Conservation (phyloP, 2,329 filamentous ascomycete genomes). For the Cadophora gregata region DNA sequence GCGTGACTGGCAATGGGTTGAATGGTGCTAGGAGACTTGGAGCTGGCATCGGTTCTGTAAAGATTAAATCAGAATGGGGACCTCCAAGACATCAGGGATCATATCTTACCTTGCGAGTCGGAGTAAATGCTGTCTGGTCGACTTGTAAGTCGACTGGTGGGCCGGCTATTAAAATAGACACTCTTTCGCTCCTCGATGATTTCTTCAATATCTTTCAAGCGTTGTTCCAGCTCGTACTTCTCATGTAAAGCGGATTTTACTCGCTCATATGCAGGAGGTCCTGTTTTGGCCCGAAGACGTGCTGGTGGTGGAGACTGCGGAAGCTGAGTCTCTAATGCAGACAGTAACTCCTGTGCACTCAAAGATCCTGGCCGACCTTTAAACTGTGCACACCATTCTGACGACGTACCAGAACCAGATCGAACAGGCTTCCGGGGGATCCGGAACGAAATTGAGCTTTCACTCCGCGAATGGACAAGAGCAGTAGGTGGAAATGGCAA, state of each 20-base stretch:
- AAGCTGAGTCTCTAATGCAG: constrained; percentile 36
- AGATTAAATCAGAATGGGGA: not conserved
- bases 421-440: constrained; percentile 43
- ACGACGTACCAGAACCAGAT: constrained; percentile 38
- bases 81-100: not conserved
- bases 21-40: constrained; percentile 44
- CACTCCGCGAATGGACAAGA: constrained; percentile 39
- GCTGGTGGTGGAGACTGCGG: constrained; percentile 38
- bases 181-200: constrained; percentile 64
- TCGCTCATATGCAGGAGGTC: constrained; percentile 41
- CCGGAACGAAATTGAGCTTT: constrained; percentile 39
- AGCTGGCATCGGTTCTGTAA: constrained; percentile 60
- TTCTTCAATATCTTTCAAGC: constrained; percentile 65
- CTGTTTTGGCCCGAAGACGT: constrained; percentile 40
- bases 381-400: constrained; percentile 35
- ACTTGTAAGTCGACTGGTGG: constrained; percentile 38
- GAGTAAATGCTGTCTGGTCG: constrained; percentile 39
- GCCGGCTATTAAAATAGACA: constrained; percentile 52
- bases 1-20: constrained; percentile 29
- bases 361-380: constrained; percentile 36
- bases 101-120: constrained; percentile 35
- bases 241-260: constrained; percentile 44
- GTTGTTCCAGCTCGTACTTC: constrained; percentile 60
- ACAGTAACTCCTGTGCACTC: constrained; percentile 37
- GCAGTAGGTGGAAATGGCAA: constrained; percentile 32